Percentiles rank a stretch among this genome's conserved stretches.
phyloP scores from a whole-genome alignment of 805 yeast genomes.

The Metschnikowia chrysomelidarum region DNA sequence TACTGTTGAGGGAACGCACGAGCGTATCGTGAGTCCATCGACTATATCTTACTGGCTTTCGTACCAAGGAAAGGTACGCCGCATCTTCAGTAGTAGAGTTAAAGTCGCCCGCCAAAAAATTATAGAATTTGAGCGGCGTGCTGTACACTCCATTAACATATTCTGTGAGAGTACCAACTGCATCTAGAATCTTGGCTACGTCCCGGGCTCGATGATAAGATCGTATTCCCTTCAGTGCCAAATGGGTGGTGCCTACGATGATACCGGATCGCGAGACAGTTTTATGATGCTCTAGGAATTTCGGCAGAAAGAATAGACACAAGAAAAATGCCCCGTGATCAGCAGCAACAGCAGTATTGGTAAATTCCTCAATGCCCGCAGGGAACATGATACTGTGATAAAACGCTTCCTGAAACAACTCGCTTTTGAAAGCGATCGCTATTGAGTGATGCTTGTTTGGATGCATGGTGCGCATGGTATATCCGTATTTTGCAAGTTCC shows the following conservation, averaged over 20 bases:
- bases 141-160: not conserved
- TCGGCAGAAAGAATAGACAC: constrained; percentile 1
- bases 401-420: constrained; percentile 3
- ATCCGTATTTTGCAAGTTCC: constrained; percentile 3
- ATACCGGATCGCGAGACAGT: constrained; percentile 3
- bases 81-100: constrained; percentile 3
- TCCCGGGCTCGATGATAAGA: not conserved
- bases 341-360: too few relatives aligned
- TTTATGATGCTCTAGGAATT: not conserved
- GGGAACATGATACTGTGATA: too few relatives aligned
- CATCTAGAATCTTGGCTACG: constrained; percentile 1
- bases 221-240: not conserved
- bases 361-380: not conserved
- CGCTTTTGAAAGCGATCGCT: constrained; percentile 2
- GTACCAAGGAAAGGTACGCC: constrained; percentile 2
- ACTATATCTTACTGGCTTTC: constrained; percentile 2
- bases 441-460: constrained; percentile 1
- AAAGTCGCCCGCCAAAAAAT: constrained; percentile 6
- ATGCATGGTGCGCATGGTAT: constrained; percentile 1
- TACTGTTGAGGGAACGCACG: constrained; percentile 2
- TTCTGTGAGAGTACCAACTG: not conserved
- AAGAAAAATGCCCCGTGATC: constrained; percentile 2
- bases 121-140: constrained; percentile 2
- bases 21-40: constrained; percentile 4
- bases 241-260: constrained; percentile 2